Evolutionary conservation across 192 early-diverging fungal species (phyloP).

Genomic region (Coemansia sp.): DNA sequence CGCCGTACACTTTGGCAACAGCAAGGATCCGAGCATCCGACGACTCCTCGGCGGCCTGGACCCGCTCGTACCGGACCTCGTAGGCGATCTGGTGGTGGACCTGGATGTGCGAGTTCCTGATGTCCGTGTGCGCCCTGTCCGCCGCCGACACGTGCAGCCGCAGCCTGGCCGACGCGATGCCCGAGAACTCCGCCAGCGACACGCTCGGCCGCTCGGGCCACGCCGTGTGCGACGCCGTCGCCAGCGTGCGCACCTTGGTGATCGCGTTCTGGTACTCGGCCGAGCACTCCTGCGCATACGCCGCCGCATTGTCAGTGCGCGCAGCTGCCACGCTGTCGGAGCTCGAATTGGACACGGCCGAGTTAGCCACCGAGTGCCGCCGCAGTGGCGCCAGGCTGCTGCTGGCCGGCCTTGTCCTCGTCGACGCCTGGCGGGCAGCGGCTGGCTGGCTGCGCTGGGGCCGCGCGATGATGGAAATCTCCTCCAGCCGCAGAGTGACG

Average conservation of each 20-base stretch:
- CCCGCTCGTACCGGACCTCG: slow-evolving; percentile 31
- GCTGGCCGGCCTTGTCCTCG: not conserved
- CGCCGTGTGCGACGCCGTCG: not conserved
- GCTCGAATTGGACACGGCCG: slow-evolving; percentile 28
- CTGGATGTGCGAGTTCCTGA: slow-evolving; percentile 54
- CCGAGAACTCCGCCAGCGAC: slow-evolving; percentile 20
- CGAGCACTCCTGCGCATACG: not conserved
- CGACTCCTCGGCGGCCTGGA: not conserved
- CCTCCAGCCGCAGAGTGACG: slow-evolving; percentile 33
- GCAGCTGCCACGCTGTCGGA: slow-evolving; percentile 24
- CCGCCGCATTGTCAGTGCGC: not conserved
- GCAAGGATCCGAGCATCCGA: slow-evolving; percentile 26
- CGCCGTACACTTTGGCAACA: slow-evolving; percentile 23
- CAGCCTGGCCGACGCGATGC: slow-evolving; percentile 16
- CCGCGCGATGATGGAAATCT: slow-evolving; percentile 47
- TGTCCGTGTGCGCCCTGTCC: slow-evolving; percentile 16
- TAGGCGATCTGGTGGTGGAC: slow-evolving; percentile 54
- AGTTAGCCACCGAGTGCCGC: slow-evolving; percentile 8
- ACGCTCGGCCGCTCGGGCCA: slow-evolving; percentile 10
- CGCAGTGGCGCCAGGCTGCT: not conserved
- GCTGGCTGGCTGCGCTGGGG: slow-evolving; percentile 17
- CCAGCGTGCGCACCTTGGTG: slow-evolving; percentile 36
- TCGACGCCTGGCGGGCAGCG: not conserved
- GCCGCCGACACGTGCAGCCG: slow-evolving; percentile 11
- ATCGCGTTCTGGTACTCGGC: slow-evolving; percentile 35